phyloP scores from a whole-genome alignment of 768 basidiomycete genomes.

The Phanerodontia chrysosporium region DNA sequence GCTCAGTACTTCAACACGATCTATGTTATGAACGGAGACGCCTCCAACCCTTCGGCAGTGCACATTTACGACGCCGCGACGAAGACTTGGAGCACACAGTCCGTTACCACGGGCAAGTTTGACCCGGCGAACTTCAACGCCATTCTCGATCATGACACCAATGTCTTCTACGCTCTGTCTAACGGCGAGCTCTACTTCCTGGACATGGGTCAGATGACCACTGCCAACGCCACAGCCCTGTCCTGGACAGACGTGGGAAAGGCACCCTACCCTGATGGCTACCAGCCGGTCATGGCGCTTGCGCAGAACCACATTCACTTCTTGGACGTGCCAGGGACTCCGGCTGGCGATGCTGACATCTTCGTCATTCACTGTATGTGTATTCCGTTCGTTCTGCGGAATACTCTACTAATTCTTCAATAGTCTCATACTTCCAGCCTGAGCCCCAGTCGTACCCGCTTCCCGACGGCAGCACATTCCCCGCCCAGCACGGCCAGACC shows the following conservation, averaged over 20 bases:
- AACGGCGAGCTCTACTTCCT: constrained; percentile 61
- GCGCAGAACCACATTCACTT: constrained; percentile 88
- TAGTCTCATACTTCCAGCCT: constrained; percentile 81
- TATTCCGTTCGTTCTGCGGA: too few relatives aligned
- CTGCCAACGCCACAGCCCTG: constrained; percentile 53
- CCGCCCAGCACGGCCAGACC: constrained; percentile 62
- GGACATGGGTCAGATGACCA: constrained; percentile 62
- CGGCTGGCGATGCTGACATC: constrained; percentile 70
- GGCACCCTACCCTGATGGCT: constrained; percentile 48
- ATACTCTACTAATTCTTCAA: not conserved
- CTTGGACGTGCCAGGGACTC: constrained; percentile 61
- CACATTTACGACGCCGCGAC: constrained; percentile 77
- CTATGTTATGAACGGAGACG: constrained; percentile 79
- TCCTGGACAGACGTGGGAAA: constrained; percentile 62
- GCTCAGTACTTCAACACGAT: constrained; percentile 82
- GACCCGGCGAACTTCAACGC: constrained; percentile 62
- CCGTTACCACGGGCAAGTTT: constrained; percentile 47
- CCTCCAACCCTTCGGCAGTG: constrained; percentile 59
- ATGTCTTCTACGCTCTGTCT: constrained; percentile 78
- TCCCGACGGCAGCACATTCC: constrained; percentile 48
- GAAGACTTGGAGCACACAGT: constrained; percentile 78
- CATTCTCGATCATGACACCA: constrained; percentile 93
- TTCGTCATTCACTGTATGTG: constrained; percentile 86
- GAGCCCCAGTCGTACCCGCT: constrained; percentile 53
- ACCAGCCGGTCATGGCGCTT: constrained; percentile 72